phyloP scores from a whole-genome alignment of 345 rosid species.

The Angophora floribunda region DNA sequence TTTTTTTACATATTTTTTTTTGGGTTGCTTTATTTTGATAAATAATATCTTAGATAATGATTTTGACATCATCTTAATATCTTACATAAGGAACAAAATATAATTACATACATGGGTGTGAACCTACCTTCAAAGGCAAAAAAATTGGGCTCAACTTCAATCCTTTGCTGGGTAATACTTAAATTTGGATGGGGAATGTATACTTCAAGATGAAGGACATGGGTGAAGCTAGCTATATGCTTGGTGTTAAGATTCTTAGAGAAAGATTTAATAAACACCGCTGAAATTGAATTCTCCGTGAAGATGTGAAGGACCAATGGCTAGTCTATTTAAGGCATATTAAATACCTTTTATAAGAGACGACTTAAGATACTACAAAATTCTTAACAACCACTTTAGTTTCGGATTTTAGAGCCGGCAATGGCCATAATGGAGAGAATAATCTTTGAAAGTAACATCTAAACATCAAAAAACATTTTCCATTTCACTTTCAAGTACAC shows the following conservation, averaged over 20 bases:
- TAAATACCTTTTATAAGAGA: too few relatives aligned
- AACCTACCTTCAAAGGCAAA: background rate
- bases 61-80: too few relatives aligned
- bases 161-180: background rate
- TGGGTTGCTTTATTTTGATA: background rate
- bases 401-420: background rate
- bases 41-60: too few relatives aligned
- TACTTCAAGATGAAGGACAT: background rate
- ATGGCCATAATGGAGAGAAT: background rate
- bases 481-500: background rate
- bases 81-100: background rate
- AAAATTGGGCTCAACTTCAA: background rate
- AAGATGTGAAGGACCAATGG: too few relatives aligned
- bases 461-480: background rate
- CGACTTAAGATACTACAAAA: too few relatives aligned
- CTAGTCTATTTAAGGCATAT: too few relatives aligned
- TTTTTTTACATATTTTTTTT: background rate
- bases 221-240: background rate
- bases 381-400: background rate
- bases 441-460: background rate
- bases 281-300: too few relatives aligned
- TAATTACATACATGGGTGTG: background rate
- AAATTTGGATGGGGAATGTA: background rate
- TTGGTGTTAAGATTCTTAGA: background rate
- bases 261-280: background rate